Evolutionary conservation across 331 rosid genomes (phyloP), one percentile per base, ranked within the genome.

Genomic region (Malus hybrid): DNA sequence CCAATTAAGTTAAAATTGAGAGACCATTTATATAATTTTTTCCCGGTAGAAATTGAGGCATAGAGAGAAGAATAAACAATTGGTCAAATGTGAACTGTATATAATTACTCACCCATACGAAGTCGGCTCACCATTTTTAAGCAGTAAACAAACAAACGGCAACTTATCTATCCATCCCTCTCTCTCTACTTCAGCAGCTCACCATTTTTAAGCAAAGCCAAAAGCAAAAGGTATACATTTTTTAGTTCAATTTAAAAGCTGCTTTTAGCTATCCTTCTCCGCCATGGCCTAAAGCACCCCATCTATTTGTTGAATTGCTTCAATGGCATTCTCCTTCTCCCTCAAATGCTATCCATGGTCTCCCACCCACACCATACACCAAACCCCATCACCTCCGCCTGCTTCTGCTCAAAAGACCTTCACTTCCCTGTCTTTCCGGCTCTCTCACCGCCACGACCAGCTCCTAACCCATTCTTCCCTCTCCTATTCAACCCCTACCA

Each of bases 271-370:
- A 6, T 16, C 7, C 14, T 2, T 14, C 67, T 36, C 67, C 22
- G 7, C 3, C 68, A 42, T 73, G 70, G 5, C 77, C 52, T 77
- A 50, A 36, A 44, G 80, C 65, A 16, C 42, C 16, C 54, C 71
- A 8, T 61, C 59, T 78, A 83, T 81, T 83, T 74, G 87, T 70
- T 16, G 55, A 79, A 75, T 69, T 80, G 72, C 39, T 78, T 6
- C 84, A 75, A 92, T 93, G 97, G 81, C 90, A 44, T 75, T 86
- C 44, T 86, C 91, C 67, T 76, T 77, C 67, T 66, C 50, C 44
- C 44, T 86, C 36, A 85, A 77, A 56, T 83, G 75, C 39, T 81
- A 83, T 62, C 80, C 85, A 13, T 75, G 34, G 79, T 76, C 88
- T 72, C 80, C 83, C 32, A 80, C 90, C 0, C 62, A 19, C 54